These are phyloP conservation scores for Pistacia integerrima DNA, from an alignment of 345 rosid genomes.

Conservation along the genomic window DNA sequence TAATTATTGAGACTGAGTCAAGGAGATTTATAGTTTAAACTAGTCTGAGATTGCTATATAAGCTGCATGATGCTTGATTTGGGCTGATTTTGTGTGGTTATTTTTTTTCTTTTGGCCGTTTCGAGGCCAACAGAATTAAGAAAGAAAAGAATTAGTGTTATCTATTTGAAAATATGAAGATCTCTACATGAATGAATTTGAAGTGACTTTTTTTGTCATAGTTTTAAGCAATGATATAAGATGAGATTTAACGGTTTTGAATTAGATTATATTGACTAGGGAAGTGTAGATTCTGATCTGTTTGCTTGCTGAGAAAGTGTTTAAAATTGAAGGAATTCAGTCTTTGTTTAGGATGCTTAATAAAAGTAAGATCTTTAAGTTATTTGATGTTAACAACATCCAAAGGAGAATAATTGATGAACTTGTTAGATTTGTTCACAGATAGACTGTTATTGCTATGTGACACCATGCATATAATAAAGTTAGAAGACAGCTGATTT, in stretches of 20 bases:
- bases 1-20: not conserved
- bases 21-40: not conserved
- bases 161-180: not conserved
- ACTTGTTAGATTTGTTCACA: not conserved
- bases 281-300: not conserved
- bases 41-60: not conserved
- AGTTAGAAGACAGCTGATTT: not conserved
- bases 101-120: not conserved
- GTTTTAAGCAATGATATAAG: not conserved
- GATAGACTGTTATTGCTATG: not conserved
- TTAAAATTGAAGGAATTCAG: not conserved
- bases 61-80: not conserved
- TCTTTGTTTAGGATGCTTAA: not conserved
- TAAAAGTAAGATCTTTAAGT: not conserved
- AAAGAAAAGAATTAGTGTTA: not conserved
- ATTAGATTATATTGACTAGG: not conserved
- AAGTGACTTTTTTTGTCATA: not conserved
- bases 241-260: not conserved
- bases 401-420: not conserved
- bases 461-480: not conserved
- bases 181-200: not conserved
- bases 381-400: no score
- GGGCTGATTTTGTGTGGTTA: not conserved
- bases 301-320: not conserved
- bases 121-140: not conserved